phyloP scores from a whole-genome alignment of 2,329 filamentous ascomycete species.

The Ceratocystis huliohia region DNA sequence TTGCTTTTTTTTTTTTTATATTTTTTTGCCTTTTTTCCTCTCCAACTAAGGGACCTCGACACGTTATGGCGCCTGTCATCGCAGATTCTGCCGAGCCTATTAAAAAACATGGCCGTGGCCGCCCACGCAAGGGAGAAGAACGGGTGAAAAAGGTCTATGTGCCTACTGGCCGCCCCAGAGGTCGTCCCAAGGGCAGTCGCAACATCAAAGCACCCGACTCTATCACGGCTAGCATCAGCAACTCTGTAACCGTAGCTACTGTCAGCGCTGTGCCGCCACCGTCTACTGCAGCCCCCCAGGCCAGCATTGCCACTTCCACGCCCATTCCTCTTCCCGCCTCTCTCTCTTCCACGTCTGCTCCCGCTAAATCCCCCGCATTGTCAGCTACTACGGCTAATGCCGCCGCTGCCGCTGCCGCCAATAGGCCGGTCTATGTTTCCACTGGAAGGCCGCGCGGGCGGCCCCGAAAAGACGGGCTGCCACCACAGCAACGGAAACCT shows the following conservation, averaged over 20 bases:
- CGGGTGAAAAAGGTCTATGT: slow-evolving; percentile 31
- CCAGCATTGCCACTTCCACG: background rate
- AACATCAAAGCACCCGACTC: slow-evolving; percentile 22
- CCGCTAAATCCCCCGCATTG: too few relatives aligned
- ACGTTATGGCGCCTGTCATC: slow-evolving; percentile 22
- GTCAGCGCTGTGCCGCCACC: background rate
- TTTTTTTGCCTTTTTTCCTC: background rate
- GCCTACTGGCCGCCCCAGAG: slow-evolving; percentile 33
- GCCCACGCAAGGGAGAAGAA: slow-evolving; percentile 32
- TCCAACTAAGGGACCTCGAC: background rate
- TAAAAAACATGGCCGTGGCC: slow-evolving; percentile 28
- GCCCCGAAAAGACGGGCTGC: slow-evolving; percentile 31
- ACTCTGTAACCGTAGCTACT: background rate
- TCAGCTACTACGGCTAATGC: background rate
- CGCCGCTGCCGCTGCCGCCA: slow-evolving; percentile 22
- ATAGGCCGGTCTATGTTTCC: slow-evolving; percentile 28
- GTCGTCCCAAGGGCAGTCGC: slow-evolving; percentile 32
- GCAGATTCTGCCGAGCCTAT: slow-evolving; percentile 18
- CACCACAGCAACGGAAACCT: slow-evolving; percentile 8
- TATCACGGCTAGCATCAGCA: slow-evolving; percentile 1
- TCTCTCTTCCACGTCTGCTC: too few relatives aligned
- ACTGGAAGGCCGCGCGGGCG: slow-evolving; percentile 38
- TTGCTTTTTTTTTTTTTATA: background rate
- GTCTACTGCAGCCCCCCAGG: background rate
- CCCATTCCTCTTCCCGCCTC: background rate